These are phyloP conservation scores for Byssochlamys sp. DNA, from an alignment of 2,329 filamentous ascomycete genomes.

Conservation along the genomic window DNA sequence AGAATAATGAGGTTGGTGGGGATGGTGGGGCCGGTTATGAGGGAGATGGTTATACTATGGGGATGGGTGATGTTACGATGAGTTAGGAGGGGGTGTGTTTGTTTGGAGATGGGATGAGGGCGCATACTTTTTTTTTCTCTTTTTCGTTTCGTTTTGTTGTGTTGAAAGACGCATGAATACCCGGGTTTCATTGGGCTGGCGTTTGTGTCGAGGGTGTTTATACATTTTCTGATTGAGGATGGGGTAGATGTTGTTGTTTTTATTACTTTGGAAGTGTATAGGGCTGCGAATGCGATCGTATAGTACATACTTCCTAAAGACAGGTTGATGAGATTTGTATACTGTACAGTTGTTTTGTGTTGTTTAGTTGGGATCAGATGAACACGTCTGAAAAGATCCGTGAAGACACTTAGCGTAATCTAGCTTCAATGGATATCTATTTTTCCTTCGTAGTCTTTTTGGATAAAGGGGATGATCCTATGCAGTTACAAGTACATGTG, in stretches of 20 bases:
- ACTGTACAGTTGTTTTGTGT: too few species aligned
- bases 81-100: background rate
- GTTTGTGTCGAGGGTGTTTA: background rate
- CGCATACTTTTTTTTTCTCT: background rate
- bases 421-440: background rate
- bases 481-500: background rate
- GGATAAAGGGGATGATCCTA: background rate
- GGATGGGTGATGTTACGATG: background rate
- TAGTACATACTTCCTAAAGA: too few species aligned
- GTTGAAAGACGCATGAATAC: background rate
- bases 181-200: background rate
- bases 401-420: background rate
- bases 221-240: too few species aligned
- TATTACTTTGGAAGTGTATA: background rate
- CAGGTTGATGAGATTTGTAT: too few species aligned
- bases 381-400: background rate
- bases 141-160: background rate
- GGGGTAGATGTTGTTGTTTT: background rate
- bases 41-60: background rate
- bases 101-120: background rate
- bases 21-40: conserved; percentile 2
- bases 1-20: conserved; percentile 11
- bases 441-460: background rate
- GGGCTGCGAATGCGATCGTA: too few species aligned
- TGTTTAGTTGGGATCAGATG: too few species aligned